These are phyloP conservation scores for Udeniomyces megalosporus DNA, from an alignment of 768 basidiomycete species.

Conservation along the genomic window DNA sequence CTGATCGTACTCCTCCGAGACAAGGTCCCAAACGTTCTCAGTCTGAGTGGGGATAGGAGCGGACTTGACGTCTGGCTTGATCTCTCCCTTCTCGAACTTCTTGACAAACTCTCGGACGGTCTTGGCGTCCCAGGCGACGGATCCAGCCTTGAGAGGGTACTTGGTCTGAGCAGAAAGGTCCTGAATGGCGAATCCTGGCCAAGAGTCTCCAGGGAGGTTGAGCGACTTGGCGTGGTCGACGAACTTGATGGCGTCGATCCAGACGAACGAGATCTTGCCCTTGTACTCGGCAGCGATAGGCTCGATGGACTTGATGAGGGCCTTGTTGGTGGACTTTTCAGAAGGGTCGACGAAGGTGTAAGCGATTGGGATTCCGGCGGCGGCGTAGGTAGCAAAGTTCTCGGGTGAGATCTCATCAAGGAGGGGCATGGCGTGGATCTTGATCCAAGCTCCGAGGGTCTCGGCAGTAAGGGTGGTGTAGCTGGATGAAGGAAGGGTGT, in stretches of 20 bases:
- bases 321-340: slow-evolving; percentile 43
- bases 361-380: slow-evolving; percentile 68
- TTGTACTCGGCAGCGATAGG: slow-evolving; percentile 68
- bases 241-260: slow-evolving; percentile 91
- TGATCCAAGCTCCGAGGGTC: slow-evolving; percentile 60
- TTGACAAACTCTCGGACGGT: slow-evolving; percentile 45
- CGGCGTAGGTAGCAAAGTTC: slow-evolving; percentile 74
- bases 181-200: slow-evolving; percentile 91
- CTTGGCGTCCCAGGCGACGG: slow-evolving; percentile 39
- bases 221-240: slow-evolving; percentile 89
- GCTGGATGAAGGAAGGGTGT: slow-evolving; percentile 36
- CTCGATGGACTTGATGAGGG: slow-evolving; percentile 48
- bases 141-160: slow-evolving; percentile 49
- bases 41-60: slow-evolving; percentile 76
- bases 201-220: slow-evolving; percentile 66
- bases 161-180: slow-evolving; percentile 68
- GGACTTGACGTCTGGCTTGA: slow-evolving; percentile 75
- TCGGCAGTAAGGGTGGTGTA: slow-evolving; percentile 39
- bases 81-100: slow-evolving; percentile 51
- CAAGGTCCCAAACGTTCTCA: slow-evolving; percentile 64
- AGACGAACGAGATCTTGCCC: slow-evolving; percentile 87
- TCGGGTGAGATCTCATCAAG: slow-evolving; percentile 86
- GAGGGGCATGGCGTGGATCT: slow-evolving; percentile 68
- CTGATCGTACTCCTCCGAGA: slow-evolving; percentile 76
- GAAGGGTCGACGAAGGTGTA: slow-evolving; percentile 86